Base-by-base conservation (phyloP, 495 filamentous ascomycete genomes). In the Astrothelium macrocarpum region DNA sequence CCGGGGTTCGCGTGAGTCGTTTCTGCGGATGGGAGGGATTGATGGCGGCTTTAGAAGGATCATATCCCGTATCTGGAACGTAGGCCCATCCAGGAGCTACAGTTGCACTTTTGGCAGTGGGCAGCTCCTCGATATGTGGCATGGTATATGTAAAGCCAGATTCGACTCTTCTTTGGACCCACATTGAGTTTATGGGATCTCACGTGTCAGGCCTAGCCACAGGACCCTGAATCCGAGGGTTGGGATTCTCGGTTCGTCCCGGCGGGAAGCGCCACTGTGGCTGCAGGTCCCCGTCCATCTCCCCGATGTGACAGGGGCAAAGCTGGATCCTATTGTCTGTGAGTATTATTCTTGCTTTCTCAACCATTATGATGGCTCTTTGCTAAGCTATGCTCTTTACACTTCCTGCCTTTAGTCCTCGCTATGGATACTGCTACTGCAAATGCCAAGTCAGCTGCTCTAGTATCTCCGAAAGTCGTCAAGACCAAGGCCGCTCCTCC, bases 21-120 rank as follows among this genome's bases (percentile, higher is more conserved):
- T 89, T 84, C 79, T 90, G 74, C 77, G 82, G 77, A 59, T 80
- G 70, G 53, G 78, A 73, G 56, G 85, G 78, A 66, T 83, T 78
- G 76, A 82, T 76, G 58, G 81, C 75, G 66, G 79, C 77, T 78
- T 86, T 82, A 46, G 84, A 78, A 16, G 84, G 81, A 62, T 84
- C 81, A 65, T 81, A 78, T 64, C 80, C 81, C n/a, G 82, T 83
- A 68, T 95, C 88, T 34, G 90, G 84, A 23, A 96, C 90, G 73
- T 94, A 94, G 45, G 89, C 88, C 85, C 88, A 97, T 65, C 91
- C 91, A 0, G 91, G 91, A 1, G 88, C 88, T 59, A 56, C 49
- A 56, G 79, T 77, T 62, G 81, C 81, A 23, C 84, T 83, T 46
- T 83, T 83, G 2, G 86, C 81, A 71, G 79, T 86, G 18, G 89